Evolutionary conservation across 306 rosid species (phyloP).

Genomic region (Cicer judaicum): DNA sequence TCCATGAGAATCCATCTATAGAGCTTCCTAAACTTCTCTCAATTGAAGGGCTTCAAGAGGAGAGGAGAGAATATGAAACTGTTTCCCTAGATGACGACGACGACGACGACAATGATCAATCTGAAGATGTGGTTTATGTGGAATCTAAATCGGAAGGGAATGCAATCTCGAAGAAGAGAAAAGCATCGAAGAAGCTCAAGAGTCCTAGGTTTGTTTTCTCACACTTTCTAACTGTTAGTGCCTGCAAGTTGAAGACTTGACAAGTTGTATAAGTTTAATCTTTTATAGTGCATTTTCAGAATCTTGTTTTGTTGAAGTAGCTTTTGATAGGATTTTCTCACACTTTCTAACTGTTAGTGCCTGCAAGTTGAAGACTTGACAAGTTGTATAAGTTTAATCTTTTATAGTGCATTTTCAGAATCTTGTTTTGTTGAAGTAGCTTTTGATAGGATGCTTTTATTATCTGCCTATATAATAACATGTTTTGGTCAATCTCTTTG

Average conservation of each 20-base stretch:
- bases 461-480: neutral
- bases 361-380: neutral
- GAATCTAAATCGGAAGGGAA: slow-evolving; percentile 43
- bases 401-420: slow-evolving; percentile 22
- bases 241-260: neutral
- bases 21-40: slow-evolving; percentile 69
- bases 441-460: slow-evolving; percentile 12
- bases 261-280: neutral
- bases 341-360: neutral
- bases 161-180: slow-evolving; percentile 68
- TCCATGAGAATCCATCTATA: slow-evolving; percentile 34
- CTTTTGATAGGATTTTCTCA: slow-evolving; percentile 23
- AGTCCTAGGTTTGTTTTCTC: slow-evolving; percentile 64
- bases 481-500: slow-evolving; percentile 20
- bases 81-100: slow-evolving; percentile 41
- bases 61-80: slow-evolving; percentile 51
- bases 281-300: slow-evolving; percentile 19
- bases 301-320: slow-evolving; percentile 27
- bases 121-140: slow-evolving; percentile 48
- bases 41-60: slow-evolving; percentile 59
- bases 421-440: slow-evolving; percentile 25
- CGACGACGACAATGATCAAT: slow-evolving; percentile 43
- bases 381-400: neutral
- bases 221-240: neutral
- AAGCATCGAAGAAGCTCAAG: slow-evolving; percentile 63